phyloP scores from a whole-genome alignment of 1,139 yeast genomes.

The Citeromyces siamensis region DNA sequence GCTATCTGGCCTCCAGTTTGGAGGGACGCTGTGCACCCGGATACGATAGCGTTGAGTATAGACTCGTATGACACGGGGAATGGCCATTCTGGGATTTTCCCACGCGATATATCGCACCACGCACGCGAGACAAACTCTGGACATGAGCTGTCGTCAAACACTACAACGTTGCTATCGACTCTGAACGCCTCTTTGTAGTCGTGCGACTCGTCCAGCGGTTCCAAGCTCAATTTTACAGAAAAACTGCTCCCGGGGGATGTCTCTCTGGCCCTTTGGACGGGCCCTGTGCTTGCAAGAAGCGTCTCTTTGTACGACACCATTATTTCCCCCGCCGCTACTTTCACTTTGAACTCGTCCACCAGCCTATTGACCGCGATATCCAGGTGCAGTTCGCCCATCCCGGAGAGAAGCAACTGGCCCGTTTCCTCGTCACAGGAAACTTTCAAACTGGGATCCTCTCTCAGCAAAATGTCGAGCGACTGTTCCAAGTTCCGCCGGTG shows the following conservation, averaged over 20 bases:
- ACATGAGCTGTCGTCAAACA: slow-evolving; percentile 13
- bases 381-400: slow-evolving; percentile 93
- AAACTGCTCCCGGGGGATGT: slow-evolving; percentile 11
- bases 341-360: slow-evolving; percentile 69
- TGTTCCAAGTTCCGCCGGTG: slow-evolving; percentile 44
- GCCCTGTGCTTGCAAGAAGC: slow-evolving; percentile 17
- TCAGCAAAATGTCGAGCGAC: slow-evolving; percentile 48
- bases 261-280: slow-evolving; percentile 13
- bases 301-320: slow-evolving; percentile 88
- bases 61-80: slow-evolving; percentile 32
- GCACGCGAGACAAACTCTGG: slow-evolving; percentile 14
- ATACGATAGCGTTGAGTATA: slow-evolving; percentile 36
- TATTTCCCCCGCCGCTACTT: slow-evolving; percentile 67
- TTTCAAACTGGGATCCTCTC: slow-evolving; percentile 78
- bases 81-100: slow-evolving; percentile 32
- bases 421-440: slow-evolving; percentile 67
- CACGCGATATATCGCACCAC: slow-evolving; percentile 18
- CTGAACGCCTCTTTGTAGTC: slow-evolving; percentile 15
- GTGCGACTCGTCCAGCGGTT: slow-evolving; percentile 24
- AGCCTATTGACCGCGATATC: slow-evolving; percentile 79
- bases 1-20: slow-evolving; percentile 68
- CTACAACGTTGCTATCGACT: slow-evolving; percentile 21
- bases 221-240: slow-evolving; percentile 30
- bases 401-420: slow-evolving; percentile 80
- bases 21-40: slow-evolving; percentile 59